Evolutionary conservation across 2,329 filamentous ascomycete species (phyloP).

Genomic region (Allantophomopsis cytisporea): DNA sequence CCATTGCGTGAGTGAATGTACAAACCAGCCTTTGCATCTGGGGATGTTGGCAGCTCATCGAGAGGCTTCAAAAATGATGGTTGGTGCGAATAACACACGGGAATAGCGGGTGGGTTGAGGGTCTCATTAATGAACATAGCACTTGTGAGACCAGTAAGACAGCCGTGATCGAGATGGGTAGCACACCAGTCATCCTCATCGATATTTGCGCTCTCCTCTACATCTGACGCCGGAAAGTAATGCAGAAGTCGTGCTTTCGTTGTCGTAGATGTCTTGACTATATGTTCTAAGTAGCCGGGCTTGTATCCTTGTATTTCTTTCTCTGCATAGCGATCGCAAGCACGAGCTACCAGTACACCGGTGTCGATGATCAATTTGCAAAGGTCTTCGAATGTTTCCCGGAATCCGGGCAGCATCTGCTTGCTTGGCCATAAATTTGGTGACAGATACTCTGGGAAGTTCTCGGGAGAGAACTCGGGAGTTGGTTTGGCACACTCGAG

Average conservation of each 20-base stretch:
- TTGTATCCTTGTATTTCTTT: constrained; percentile 68
- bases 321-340: constrained; percentile 76
- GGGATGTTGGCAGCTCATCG: constrained; percentile 59
- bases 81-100: constrained; percentile 13
- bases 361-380: constrained; percentile 81
- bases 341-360: constrained; percentile 76
- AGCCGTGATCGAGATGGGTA: constrained; percentile 82
- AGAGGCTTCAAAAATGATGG: constrained; percentile 33
- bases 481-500: constrained; percentile 51
- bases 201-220: constrained; percentile 19
- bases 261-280: constrained; percentile 73
- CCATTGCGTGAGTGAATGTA: constrained; percentile 85
- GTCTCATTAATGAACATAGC: constrained; percentile 92
- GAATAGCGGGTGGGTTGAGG: constrained; percentile 19
- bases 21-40: constrained; percentile 76
- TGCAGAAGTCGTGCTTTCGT: constrained; percentile 88
- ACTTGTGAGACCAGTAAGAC: constrained; percentile 82
- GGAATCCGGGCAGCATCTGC: constrained; percentile 61
- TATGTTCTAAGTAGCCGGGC: constrained; percentile 67
- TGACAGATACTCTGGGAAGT: constrained; percentile 79
- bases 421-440: constrained; percentile 79
- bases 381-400: constrained; percentile 55
- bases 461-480: constrained; percentile 37
- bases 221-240: constrained; percentile 57
- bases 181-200: constrained; percentile 87